These are phyloP conservation scores for Nicotiana paniculata DNA, from an alignment of 257 asterid species.

Conservation along the genomic window DNA sequence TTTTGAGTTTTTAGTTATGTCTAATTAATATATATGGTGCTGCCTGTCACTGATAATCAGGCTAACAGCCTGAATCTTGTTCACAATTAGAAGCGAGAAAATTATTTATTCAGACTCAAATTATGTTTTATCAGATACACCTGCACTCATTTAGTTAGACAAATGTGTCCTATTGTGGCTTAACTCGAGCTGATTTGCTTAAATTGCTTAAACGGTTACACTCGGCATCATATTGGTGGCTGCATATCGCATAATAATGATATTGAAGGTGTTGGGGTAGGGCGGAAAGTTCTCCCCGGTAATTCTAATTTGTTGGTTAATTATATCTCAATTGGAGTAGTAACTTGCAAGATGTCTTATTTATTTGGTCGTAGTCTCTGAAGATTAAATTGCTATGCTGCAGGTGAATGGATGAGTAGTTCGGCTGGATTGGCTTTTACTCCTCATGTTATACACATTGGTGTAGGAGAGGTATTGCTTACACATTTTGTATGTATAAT, in stretches of 20 bases:
- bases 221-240: background rate
- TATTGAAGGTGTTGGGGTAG: background rate
- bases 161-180: background rate
- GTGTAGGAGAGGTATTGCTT: constrained; percentile 30
- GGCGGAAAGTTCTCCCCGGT: background rate
- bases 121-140: background rate
- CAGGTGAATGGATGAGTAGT: constrained; percentile 50
- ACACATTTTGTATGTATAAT: background rate
- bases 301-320: background rate
- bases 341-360: background rate
- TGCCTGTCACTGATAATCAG: background rate
- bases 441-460: constrained; percentile 34
- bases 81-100: background rate
- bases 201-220: background rate
- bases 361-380: background rate
- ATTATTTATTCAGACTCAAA: background rate
- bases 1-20: background rate
- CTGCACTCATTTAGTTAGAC: background rate
- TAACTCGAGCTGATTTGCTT: background rate
- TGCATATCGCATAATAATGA: background rate
- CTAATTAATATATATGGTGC: background rate
- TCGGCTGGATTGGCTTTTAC: constrained; percentile 45
- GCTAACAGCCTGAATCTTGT: background rate
- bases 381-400: background rate
- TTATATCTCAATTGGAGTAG: background rate